These are phyloP conservation scores for Sphagnum magellanicum DNA, from an alignment of 228 moss, liverwort and hornwort genomes.

Conservation along the genomic window DNA sequence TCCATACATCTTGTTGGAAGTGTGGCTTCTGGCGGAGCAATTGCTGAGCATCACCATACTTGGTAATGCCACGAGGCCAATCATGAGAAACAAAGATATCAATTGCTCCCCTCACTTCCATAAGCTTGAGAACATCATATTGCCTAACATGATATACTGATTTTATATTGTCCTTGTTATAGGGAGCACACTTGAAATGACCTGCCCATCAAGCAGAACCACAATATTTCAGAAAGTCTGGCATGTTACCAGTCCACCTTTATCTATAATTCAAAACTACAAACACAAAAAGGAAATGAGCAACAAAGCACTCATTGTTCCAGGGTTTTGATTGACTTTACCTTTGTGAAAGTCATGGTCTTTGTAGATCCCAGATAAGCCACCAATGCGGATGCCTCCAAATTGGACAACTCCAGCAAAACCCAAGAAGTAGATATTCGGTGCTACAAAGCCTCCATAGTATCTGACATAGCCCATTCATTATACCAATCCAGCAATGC, in stretches of 20 bases:
- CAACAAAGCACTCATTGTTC: not conserved
- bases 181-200: slow-evolving; percentile 82
- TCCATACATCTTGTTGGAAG: slow-evolving; percentile 54
- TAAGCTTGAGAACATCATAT: slow-evolving; percentile 79
- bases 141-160: slow-evolving; percentile 90
- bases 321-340: not conserved
- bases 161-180: slow-evolving; percentile 50
- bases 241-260: too few species aligned
- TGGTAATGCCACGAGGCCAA: slow-evolving; percentile 78
- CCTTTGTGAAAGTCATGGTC: slow-evolving; percentile 70
- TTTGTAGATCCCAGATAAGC: slow-evolving; percentile 90
- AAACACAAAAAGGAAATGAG: not conserved
- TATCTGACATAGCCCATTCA: slow-evolving; percentile 70
- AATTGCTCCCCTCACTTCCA: slow-evolving; percentile 60
- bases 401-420: slow-evolving; percentile 87
- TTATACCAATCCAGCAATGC: not conserved
- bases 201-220: slow-evolving; percentile 26
- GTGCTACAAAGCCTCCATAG: slow-evolving; percentile 92
- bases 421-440: slow-evolving; percentile 83
- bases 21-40: slow-evolving; percentile 67
- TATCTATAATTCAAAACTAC: too few species aligned
- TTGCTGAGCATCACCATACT: slow-evolving; percentile 61
- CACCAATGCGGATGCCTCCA: slow-evolving; percentile 84
- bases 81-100: slow-evolving; percentile 94
- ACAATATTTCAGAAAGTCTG: not conserved